Evolutionary conservation across 2,329 filamentous ascomycete species (phyloP).

Genomic region (Annulohypoxylon truncatum): DNA sequence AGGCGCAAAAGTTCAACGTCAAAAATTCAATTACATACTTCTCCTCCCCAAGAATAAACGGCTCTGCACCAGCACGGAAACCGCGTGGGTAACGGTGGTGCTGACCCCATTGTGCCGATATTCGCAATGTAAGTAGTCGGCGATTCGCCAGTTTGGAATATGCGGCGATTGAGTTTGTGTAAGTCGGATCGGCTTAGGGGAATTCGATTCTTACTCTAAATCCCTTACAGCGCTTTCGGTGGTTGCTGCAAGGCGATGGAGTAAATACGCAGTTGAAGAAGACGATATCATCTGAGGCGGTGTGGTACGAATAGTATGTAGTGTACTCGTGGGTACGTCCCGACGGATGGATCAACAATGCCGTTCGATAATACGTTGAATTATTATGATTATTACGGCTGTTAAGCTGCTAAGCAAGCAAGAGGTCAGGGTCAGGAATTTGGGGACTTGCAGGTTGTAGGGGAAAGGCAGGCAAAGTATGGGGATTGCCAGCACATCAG

Average conservation of each 20-base stretch:
- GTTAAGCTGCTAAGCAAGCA: slow-evolving; percentile 23
- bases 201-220: slow-evolving; percentile 33
- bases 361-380: slow-evolving; percentile 33
- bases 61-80: slow-evolving; percentile 95
- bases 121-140: slow-evolving; percentile 23
- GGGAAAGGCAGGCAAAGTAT: slow-evolving; percentile 20
- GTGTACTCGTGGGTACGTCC: slow-evolving; percentile 25
- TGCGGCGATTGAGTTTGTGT: slow-evolving; percentile 33
- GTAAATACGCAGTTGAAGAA: slow-evolving; percentile 36
- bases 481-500: slow-evolving; percentile 39
- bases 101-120: slow-evolving; percentile 61
- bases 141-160: slow-evolving; percentile 33
- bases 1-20: neutral
- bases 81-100: slow-evolving; percentile 74
- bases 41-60: slow-evolving; percentile 93
- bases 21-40: slow-evolving; percentile 61
- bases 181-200: slow-evolving; percentile 24
- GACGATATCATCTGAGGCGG: slow-evolving; percentile 38
- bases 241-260: slow-evolving; percentile 38
- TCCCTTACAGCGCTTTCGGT: slow-evolving; percentile 30
- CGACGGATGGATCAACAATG: slow-evolving; percentile 36
- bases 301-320: slow-evolving; percentile 21
- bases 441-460: slow-evolving; percentile 11
- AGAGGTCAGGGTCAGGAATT: slow-evolving; percentile 15
- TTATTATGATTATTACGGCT: slow-evolving; percentile 36